Evolutionary conservation across 257 asterid species (phyloP).

Genomic region (Plantago ovata): DNA sequence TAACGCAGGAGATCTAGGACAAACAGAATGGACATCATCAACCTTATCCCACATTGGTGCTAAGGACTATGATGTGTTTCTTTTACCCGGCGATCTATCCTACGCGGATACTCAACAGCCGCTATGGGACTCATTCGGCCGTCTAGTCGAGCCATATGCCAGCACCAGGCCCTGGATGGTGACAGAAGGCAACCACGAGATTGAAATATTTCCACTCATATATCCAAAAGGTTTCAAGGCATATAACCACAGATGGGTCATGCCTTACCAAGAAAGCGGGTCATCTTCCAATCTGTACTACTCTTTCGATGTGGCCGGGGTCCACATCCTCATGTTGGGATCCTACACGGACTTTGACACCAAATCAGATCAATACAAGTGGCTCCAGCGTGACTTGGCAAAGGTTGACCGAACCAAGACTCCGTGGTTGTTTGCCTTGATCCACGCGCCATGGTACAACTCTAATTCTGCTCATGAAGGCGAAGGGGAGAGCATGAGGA

Average conservation of each 20-base stretch:
- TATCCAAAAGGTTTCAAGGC: conserved; percentile 38
- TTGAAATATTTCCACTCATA: conserved; percentile 41
- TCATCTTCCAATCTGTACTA: conserved; percentile 75
- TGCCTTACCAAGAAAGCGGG: conserved; percentile 75
- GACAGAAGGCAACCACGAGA: conserved; percentile 86
- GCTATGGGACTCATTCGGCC: conserved; percentile 73
- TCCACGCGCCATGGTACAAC: conserved; percentile 95
- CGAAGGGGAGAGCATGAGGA: conserved; percentile 67
- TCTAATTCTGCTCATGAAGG: conserved; percentile 74
- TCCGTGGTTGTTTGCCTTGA: conserved; percentile 63
- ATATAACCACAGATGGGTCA: conserved; percentile 78
- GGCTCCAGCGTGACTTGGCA: conserved; percentile 56
- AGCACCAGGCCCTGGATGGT: conserved; percentile 92
- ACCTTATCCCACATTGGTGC: conserved; percentile 56
- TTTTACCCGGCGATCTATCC: conserved; percentile 73
- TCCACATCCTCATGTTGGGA: conserved; percentile 76
- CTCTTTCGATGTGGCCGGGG: conserved; percentile 71
- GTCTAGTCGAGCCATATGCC: conserved; percentile 57
- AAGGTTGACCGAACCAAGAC: conserved; percentile 52
- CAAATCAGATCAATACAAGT: conserved; percentile 51
- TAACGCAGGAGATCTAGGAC: conserved; percentile 74
- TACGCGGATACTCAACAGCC: conserved; percentile 56
- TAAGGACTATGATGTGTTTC: conserved; percentile 48
- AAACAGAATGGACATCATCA: conserved; percentile 67
- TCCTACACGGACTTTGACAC: conserved; percentile 68